These are phyloP conservation scores for Mucor sp. DNA, from an alignment of 371 early-diverging fungal genomes.

Conservation along the genomic window DNA sequence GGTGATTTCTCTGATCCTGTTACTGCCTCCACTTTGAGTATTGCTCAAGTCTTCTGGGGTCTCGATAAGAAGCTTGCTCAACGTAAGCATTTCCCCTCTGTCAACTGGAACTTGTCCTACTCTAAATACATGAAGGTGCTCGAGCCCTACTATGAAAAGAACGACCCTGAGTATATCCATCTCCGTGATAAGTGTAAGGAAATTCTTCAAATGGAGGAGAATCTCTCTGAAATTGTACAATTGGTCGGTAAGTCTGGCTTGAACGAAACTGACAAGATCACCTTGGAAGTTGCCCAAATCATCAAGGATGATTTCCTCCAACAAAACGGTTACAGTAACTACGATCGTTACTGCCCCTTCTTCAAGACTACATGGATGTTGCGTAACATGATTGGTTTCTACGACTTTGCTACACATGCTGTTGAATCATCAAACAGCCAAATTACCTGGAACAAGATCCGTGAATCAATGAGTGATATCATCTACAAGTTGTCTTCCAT, in stretches of 20 bases:
- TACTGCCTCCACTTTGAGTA: slow-evolving; percentile 98
- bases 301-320: slow-evolving; percentile 99
- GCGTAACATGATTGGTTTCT: slow-evolving; percentile 97
- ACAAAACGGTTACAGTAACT: slow-evolving; percentile 99
- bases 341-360: slow-evolving; percentile 99
- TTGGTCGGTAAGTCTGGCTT: slow-evolving; percentile 99
- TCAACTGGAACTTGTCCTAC: slow-evolving; percentile 99
- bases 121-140: slow-evolving; percentile 99
- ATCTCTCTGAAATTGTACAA: slow-evolving; percentile 99
- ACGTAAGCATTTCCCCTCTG: slow-evolving; percentile 99
- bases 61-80: slow-evolving; percentile 99
- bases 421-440: slow-evolving; percentile 90
- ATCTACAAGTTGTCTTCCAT: slow-evolving; percentile 97
- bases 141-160: slow-evolving; percentile 94
- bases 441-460: slow-evolving; percentile 96
- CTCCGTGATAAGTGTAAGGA: slow-evolving; percentile 97
- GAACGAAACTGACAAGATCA: slow-evolving; percentile 99
- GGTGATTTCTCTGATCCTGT: slow-evolving; percentile 99
- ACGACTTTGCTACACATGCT: slow-evolving; percentile 91
- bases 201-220: slow-evolving; percentile 99
- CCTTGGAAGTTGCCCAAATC: slow-evolving; percentile 96
- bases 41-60: slow-evolving; percentile 99
- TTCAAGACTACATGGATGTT: slow-evolving; percentile 98
- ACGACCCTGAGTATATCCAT: slow-evolving; percentile 92
- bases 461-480: slow-evolving; percentile 92